Conservation (phyloP, 2,329 filamentous ascomycete genomes). For the Knufia fluminis region DNA sequence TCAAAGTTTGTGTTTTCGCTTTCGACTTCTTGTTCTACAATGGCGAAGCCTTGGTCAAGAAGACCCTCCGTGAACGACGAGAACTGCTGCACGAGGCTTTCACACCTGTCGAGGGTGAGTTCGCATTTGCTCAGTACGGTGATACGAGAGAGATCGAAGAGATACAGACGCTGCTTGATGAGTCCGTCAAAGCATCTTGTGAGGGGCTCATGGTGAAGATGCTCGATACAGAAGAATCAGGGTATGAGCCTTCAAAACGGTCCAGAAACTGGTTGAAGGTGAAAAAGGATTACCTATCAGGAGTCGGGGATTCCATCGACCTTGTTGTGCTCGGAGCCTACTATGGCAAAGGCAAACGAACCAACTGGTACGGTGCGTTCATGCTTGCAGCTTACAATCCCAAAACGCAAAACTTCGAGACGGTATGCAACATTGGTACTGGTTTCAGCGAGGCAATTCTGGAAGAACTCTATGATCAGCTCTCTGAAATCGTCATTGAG, state of each 20-base stretch:
- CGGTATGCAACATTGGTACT: constrained; percentile 96
- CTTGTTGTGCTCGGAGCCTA: constrained; percentile 94
- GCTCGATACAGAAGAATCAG: constrained; percentile 84
- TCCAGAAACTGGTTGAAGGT: constrained; percentile 99
- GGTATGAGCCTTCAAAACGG: constrained; percentile 91
- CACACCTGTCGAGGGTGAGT: constrained; percentile 72
- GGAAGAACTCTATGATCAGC: constrained; percentile 69
- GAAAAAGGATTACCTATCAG: constrained; percentile 95
- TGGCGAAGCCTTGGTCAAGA: constrained; percentile 78
- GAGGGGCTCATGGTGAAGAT: constrained; percentile 99
- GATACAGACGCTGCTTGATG: constrained; percentile 85
- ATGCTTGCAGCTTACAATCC: constrained; percentile 89
- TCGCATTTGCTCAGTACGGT: constrained; percentile 78
- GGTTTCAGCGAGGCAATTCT: constrained; percentile 92
- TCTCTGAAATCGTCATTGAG: constrained; percentile 73
- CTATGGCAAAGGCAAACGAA: constrained; percentile 88
- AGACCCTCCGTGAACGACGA: constrained; percentile 73
- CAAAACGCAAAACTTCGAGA: constrained; percentile 73
- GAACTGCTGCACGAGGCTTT: constrained; percentile 67
- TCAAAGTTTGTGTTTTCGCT: constrained; percentile 94
- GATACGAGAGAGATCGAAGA: constrained; percentile 84
- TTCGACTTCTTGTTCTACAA: constrained; percentile 94
- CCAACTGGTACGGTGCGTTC: constrained; percentile 91
- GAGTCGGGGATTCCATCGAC: constrained; percentile 90
- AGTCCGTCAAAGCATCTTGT: constrained; percentile 89